Conservation (phyloP, 2,329 filamentous ascomycete species). For the Sarocladium brachiariae region DNA sequence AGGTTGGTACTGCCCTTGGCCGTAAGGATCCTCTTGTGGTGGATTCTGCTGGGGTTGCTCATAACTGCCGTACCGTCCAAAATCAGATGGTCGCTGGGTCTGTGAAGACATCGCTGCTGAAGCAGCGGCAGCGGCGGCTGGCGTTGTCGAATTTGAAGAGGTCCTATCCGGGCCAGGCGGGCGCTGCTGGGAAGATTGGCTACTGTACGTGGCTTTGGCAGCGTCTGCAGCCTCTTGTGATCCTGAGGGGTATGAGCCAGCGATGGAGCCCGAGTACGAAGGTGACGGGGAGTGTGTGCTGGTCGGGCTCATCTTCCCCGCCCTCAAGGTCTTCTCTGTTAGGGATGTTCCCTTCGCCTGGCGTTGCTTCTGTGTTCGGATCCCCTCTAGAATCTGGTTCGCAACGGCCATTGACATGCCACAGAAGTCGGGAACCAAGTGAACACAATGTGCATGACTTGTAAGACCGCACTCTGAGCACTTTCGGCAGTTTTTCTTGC, state of each 20-base stretch:
- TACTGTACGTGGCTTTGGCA: conserved; percentile 55
- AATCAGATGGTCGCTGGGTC: conserved; percentile 22
- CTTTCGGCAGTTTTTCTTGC: conserved; percentile 89
- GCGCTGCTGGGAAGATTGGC: conserved; percentile 42
- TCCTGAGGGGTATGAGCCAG: conserved; percentile 17
- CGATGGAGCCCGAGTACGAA: conserved; percentile 26
- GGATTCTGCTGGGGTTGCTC: conserved; percentile 22
- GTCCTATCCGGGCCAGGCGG: conserved; percentile 38
- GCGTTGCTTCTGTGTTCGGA: conserved; percentile 68
- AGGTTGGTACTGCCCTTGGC: conserved; percentile 23
- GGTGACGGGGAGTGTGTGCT: conserved; percentile 26
- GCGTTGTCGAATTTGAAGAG: conserved; percentile 44
- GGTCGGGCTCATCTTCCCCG: conserved; percentile 39
- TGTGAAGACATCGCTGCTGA: conserved; percentile 48
- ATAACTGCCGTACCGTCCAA: conserved; percentile 26
- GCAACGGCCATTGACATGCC: conserved; percentile 98
- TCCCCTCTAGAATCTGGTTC: conserved; percentile 85
- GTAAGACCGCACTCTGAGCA: conserved; percentile 91
- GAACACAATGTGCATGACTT: conserved; percentile 83
- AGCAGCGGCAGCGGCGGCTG: conserved; percentile 50
- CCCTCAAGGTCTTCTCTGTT: conserved; percentile 60
- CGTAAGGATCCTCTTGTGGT: conserved; percentile 29
- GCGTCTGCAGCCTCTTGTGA: conserved; percentile 50
- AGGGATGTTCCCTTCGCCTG: conserved; percentile 47
- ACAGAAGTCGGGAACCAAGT: conserved; percentile 96